phyloP scores from a whole-genome alignment of 768 basidiomycete genomes.

The Boletales sp. region DNA sequence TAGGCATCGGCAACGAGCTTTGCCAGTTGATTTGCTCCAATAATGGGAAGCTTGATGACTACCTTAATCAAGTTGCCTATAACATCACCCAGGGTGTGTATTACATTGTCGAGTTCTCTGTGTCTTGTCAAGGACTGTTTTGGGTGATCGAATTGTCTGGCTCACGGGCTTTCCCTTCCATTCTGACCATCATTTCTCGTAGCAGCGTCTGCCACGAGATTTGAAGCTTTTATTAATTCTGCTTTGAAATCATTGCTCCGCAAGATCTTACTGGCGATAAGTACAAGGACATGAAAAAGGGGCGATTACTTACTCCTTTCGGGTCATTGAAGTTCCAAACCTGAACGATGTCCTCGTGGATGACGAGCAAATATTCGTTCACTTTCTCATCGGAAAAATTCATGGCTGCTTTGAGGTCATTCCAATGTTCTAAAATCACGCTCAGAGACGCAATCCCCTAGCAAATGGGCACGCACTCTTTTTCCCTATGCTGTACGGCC shows the following conservation, averaged over 20 bases:
- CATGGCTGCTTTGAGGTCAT: not conserved
- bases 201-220: not conserved
- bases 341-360: not conserved
- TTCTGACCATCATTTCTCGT: too few relatives aligned
- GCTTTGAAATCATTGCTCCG: not conserved
- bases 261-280: not conserved
- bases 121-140: not conserved
- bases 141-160: not conserved
- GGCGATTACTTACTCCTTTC: not conserved
- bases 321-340: conserved; percentile 2
- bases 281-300: not conserved
- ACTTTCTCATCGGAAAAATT: not conserved
- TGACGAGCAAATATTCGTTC: not conserved
- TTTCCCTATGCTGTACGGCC: not conserved
- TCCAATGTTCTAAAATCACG: not conserved
- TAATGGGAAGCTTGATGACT: not conserved
- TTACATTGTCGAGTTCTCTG: not conserved
- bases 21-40: not conserved
- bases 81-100: not conserved
- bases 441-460: not conserved
- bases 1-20: not conserved
- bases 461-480: not conserved
- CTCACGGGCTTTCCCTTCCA: not conserved
- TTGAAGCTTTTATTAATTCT: not conserved
- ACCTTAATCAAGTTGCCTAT: not conserved